phyloP scores from a whole-genome alignment of 257 asterid species.

The Osmanthus fragrans region DNA sequence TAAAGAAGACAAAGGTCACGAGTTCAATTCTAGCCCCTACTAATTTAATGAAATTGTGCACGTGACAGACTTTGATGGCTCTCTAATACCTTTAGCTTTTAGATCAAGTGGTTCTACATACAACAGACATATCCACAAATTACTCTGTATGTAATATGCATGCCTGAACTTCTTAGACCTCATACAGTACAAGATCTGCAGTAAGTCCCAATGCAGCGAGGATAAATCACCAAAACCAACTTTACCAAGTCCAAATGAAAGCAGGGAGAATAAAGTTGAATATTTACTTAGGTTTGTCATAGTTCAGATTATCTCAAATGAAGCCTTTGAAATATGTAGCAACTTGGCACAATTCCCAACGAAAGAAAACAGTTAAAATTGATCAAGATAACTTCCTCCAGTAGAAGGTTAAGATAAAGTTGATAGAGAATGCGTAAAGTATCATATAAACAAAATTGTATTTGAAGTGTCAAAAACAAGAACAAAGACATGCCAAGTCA shows the following conservation, averaged over 20 bases:
- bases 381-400: neutral
- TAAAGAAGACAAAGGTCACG: neutral
- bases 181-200: neutral
- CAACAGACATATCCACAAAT: neutral
- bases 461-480: neutral
- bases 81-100: neutral
- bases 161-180: conserved; percentile 12
- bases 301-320: neutral
- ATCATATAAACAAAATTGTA: neutral
- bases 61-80: neutral
- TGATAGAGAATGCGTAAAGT: neutral
- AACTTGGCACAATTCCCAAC: neutral
- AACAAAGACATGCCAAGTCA: neutral
- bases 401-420: neutral
- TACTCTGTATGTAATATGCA: neutral
- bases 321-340: neutral
- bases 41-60: neutral
- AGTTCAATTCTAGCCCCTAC: neutral
- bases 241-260: neutral
- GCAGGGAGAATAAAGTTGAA: neutral
- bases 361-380: neutral
- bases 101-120: neutral
- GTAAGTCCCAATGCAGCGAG: neutral
- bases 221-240: neutral
- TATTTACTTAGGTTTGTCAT: neutral